Percentiles rank a stretch among this genome's conserved stretches.
Conservation (phyloP, 2,329 filamentous ascomycete species). For the Hypoxylon sp. region DNA sequence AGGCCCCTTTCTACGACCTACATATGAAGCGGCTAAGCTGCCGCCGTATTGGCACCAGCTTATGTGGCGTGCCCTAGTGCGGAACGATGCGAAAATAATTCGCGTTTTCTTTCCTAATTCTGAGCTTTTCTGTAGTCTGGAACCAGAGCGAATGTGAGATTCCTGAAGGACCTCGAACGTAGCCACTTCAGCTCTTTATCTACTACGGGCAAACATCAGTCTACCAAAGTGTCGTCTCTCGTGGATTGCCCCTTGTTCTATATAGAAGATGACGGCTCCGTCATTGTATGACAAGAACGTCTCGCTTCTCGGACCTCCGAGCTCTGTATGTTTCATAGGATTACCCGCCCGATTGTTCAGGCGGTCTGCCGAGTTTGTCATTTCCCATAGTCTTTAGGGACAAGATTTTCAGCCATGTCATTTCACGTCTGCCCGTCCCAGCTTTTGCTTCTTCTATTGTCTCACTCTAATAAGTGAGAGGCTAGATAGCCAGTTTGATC, state of each 20-base stretch:
- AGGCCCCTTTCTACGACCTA: background rate
- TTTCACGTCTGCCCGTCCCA: no score
- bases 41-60: background rate
- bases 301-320: slow-evolving; percentile 26
- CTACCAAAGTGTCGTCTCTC: background rate
- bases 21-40: background rate
- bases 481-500: no score
- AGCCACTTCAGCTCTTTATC: background rate
- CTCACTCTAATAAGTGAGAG: no score
- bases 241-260: background rate
- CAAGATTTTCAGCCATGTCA: no score
- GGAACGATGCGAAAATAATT: background rate
- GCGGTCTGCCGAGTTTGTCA: background rate
- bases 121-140: background rate
- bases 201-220: background rate
- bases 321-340: background rate
- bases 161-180: background rate
- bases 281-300: slow-evolving; percentile 3
- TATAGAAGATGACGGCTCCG: background rate
- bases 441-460: no score
- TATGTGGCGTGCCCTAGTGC: slow-evolving; percentile 1
- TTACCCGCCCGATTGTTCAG: background rate
- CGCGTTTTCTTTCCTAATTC: background rate
- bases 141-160: background rate
- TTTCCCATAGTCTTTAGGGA: no score